A percentile compares a stretch with the other conserved stretches of the same genome.
Evolutionary conservation across 306 rosid species (phyloP).

Genomic region (Acacia confusa): DNA sequence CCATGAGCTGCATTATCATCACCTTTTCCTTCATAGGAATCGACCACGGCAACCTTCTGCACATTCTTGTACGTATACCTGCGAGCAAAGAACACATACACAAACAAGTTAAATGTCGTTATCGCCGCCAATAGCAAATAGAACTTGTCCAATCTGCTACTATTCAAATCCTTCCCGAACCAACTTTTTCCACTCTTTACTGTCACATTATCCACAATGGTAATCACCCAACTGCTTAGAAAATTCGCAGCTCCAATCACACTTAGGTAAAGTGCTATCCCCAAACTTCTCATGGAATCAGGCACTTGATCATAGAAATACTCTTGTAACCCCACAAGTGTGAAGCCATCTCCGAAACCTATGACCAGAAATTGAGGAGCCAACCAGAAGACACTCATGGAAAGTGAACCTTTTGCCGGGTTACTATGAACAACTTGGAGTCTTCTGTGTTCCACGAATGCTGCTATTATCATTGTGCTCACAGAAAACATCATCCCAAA

Average conservation of each 20-base stretch:
- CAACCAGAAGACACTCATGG: constrained; percentile 83
- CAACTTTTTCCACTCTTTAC: constrained; percentile 58
- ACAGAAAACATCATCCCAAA: constrained; percentile 74
- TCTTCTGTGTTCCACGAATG: constrained; percentile 62
- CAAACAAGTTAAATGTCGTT: constrained; percentile 45
- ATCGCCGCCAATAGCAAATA: constrained; percentile 71
- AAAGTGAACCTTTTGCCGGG: constrained; percentile 34
- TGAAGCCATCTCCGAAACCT: constrained; percentile 85
- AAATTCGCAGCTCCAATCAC: constrained; percentile 81
- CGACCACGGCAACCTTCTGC: constrained; percentile 65
- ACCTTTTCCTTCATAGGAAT: constrained; percentile 47
- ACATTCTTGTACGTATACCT: constrained; percentile 78
- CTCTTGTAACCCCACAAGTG: constrained; percentile 86
- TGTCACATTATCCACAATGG: constrained; percentile 54
- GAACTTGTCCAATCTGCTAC: constrained; percentile 79
- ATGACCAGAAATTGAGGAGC: constrained; percentile 75
- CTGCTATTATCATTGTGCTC: constrained; percentile 62
- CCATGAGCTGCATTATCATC: constrained; percentile 25
- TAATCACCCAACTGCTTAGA: constrained; percentile 67
- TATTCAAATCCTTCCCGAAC: constrained; percentile 77
- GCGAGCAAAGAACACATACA: constrained; percentile 71
- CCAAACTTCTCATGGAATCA: constrained; percentile 89
- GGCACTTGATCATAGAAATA: constrained; percentile 92
- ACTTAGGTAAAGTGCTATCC: constrained; percentile 75
- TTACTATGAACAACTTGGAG: constrained; percentile 38